Base-by-base conservation (phyloP, 2,329 filamentous ascomycete genomes). In the Paecilomyces sp. region DNA sequence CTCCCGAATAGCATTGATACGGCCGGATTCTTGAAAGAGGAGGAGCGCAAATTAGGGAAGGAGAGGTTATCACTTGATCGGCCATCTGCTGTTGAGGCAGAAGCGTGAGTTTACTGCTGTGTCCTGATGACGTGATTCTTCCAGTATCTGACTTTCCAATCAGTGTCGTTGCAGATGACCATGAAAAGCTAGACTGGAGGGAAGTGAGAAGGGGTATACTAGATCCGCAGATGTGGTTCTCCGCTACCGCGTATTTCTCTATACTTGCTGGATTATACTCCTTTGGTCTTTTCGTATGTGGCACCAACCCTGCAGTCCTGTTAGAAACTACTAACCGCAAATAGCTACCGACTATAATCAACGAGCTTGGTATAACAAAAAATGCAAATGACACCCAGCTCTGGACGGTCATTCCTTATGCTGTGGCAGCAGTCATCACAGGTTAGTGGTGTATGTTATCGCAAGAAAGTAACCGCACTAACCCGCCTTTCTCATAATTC, bases 321-420 rank as follows among this genome's bases (percentile, higher is more conserved):
- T 11, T 12, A 36, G 5, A 55, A 4, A 33, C 22, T 15, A 13
- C 55, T 59, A 18, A 59, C 18, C 50, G 3, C 12, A 11, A 2
- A 6, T 33, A 84, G 82, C 74, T 88, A 0, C 86, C 86, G 0
- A 88, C 85, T 0, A 88, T 88, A 62, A 84, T 88, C 67, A 76
- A 82, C 61, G 80, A 79, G n/a, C 72, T 85, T 15, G 73, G 78
- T 2, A 82, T 82, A 54, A 82, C 82, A 1, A 78, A 79, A 60
- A 80, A 82, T 28, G 74, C 83, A 11, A 83, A 86, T 66, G 72
- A 84, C 64, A 80, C 83, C 0, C 85, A 87, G 64, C 77, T 87
- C 6, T 86, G 84, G 84, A 83, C 83, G 1, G 85, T 87, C 15
- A 85, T 86, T 41, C 84, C 84, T 0, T 87, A 87, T 64, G 85